Evolutionary conservation across 2,329 filamentous ascomycete genomes (phyloP), one percentile per base, ranked within the genome.

Genomic region (Trichoderma afroharzianum): DNA sequence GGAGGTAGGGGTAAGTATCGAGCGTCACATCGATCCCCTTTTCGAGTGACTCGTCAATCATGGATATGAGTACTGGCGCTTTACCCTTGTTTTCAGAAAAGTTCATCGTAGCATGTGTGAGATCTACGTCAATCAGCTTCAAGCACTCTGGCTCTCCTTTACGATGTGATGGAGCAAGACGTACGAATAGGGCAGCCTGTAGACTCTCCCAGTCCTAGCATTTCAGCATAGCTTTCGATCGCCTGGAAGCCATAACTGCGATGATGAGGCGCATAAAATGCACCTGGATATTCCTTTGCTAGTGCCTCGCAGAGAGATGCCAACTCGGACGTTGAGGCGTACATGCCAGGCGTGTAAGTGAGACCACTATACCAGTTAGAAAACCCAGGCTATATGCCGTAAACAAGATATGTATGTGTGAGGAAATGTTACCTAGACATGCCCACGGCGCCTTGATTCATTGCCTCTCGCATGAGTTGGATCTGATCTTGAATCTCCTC

Each of bases 291-390:
- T 7, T 76, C 75, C 26, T 72, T 72, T 3, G 74, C 73, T 14
- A 76, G 70, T 18, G 68, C 70, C 36, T 73, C 72, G 68, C 75
- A 76, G 14, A 76, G 75, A 9, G 73, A 61, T 0, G 72, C 75
- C 4, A 76, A 72, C 59, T 76, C 75, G 3, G 75, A 76, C 4
- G 72, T 76, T 18, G 75, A 76, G n/a, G 75, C 75, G 53, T 76
- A 76, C 75, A 76, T 76, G 68, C 75, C 75, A 9, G 75, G 75
- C 6, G 75, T 76, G 12, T 76, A 76, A 14, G 75, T 76, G 26
- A 76, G 70, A 33, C 75, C 75, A 39, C 75, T 76, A 32, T 30
- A 18, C 6, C 11, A 59, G 47, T 72, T 3, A 64, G 39, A 58
- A 50, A 7, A 28, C 18, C 7, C 15, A 18, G 12, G 12, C 15